Conservation (phyloP, 2,329 filamentous ascomycete genomes). For the Fusarium mundagurra region DNA sequence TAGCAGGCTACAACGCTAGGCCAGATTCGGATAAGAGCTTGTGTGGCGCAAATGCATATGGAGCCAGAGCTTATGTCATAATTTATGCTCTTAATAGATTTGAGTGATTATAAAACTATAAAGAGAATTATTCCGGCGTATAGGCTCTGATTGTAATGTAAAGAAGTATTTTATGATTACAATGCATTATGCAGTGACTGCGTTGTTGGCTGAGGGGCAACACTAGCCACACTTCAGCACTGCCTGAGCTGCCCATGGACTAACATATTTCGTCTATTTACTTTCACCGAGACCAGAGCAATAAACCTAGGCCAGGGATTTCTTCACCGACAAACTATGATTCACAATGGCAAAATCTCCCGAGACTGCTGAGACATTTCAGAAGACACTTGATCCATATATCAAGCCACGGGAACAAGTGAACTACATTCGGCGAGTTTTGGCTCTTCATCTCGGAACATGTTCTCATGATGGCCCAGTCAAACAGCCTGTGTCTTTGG, state of each 20-base stretch:
- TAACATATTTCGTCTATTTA: conserved; percentile 27
- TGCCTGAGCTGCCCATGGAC: conserved; percentile 10
- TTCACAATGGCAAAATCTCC: conserved; percentile 46
- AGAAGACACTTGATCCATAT: conserved; percentile 59
- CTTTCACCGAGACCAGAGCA: conserved; percentile 22
- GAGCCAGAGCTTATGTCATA: conserved; percentile 19
- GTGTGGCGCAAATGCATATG: conserved; percentile 26
- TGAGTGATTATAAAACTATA: not conserved
- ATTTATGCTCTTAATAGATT: not conserved
- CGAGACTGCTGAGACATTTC: conserved; percentile 50
- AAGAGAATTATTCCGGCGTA: not conserved
- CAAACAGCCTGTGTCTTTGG: conserved; percentile 59
- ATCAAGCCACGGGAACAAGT: conserved; percentile 67
- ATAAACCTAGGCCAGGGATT: conserved; percentile 5
- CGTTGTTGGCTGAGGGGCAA: not conserved
- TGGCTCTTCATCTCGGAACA: conserved; percentile 63
- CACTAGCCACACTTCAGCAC: conserved; percentile 24
- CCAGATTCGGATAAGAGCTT: conserved; percentile 4
- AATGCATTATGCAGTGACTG: not conserved
- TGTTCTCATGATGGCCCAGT: conserved; percentile 56
- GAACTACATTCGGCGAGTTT: conserved; percentile 63
- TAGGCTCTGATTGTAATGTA: not conserved
- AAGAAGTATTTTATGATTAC: not conserved
- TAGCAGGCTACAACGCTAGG: conserved; percentile 35
- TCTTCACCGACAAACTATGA: conserved; percentile 25